Evolutionary conservation across 2,329 filamentous ascomycete genomes (phyloP).

Genomic region (Aspergillus tubingensis): DNA sequence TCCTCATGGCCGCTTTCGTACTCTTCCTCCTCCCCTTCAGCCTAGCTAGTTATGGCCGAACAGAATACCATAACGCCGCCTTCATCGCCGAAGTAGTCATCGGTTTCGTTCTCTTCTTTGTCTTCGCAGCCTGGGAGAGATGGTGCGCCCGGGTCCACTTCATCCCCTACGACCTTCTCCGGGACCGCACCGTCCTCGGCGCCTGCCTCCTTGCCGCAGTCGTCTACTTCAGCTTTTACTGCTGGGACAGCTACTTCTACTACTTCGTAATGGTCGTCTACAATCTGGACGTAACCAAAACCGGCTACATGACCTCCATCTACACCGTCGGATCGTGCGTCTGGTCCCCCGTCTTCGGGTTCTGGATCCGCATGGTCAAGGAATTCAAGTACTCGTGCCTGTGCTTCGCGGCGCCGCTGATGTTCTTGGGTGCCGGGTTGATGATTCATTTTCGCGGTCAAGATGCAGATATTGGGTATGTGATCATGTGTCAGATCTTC

Average conservation of each 20-base stretch:
- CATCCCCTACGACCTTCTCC: constrained; percentile 55
- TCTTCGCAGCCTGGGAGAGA: constrained; percentile 58
- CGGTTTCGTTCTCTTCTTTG: constrained; percentile 54
- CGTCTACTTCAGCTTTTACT: constrained; percentile 54
- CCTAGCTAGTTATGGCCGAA: constrained; percentile 46
- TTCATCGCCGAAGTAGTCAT: constrained; percentile 57
- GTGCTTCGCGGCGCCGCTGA: constrained; percentile 55
- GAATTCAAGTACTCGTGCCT: constrained; percentile 56
- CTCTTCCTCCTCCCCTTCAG: constrained; percentile 69
- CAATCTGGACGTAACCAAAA: constrained; percentile 44
- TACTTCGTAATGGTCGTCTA: constrained; percentile 59
- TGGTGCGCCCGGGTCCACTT: constrained; percentile 56
- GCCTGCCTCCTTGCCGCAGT: constrained; percentile 54
- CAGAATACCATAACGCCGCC: constrained; percentile 48
- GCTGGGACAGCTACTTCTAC: constrained; percentile 58
- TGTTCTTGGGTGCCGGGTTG: constrained; percentile 54
- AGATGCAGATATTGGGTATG: constrained; percentile 50
- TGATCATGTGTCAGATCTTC: constrained; percentile 59
- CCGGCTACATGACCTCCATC: constrained; percentile 53
- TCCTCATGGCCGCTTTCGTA: constrained; percentile 62
- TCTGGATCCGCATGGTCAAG: constrained; percentile 52
- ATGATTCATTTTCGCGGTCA: constrained; percentile 60
- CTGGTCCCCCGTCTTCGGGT: constrained; percentile 52
- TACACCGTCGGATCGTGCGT: constrained; percentile 59
- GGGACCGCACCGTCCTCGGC: constrained; percentile 53